phyloP scores from a whole-genome alignment of 73 alveolate species.

The Paramecium bursaria region DNA sequence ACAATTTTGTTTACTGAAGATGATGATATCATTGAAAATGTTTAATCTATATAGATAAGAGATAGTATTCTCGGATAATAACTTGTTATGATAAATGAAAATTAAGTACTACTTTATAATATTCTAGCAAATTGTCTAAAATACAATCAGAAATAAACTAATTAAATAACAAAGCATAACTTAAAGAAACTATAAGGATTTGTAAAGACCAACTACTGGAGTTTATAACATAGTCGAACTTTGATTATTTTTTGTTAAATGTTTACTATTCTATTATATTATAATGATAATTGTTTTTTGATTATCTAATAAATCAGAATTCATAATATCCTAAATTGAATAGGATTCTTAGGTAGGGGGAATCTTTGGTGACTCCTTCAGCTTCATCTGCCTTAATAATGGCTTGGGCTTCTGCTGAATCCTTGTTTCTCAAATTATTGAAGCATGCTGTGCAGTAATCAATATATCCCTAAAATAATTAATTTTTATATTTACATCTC shows the following conservation, averaged over 20 bases:
- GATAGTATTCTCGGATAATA: slow-evolving; percentile 32
- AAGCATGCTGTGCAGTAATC: slow-evolving; percentile 12
- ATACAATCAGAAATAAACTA: too few relatives aligned
- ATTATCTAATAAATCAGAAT: too few relatives aligned
- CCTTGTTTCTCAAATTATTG: background rate
- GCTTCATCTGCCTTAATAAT: background rate
- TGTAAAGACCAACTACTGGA: too few relatives aligned
- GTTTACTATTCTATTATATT: too few relatives aligned
- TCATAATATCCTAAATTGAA: slow-evolving; percentile 14
- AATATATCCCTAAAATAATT: slow-evolving; percentile 36
- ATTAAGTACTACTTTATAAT: background rate
- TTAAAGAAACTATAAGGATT: too few relatives aligned
- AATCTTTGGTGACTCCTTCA: slow-evolving; percentile 15
- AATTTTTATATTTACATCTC: background rate
- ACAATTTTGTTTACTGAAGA: slow-evolving; percentile 35
- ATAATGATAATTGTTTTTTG: too few relatives aligned
- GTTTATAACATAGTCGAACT: too few relatives aligned
- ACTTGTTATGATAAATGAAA: slow-evolving; percentile 19
- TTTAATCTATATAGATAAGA: slow-evolving; percentile 21
- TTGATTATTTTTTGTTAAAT: too few relatives aligned
- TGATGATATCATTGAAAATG: slow-evolving; percentile 32
- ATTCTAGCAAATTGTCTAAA: too few relatives aligned
- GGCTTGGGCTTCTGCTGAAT: slow-evolving; percentile 6
- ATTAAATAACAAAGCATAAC: too few relatives aligned
- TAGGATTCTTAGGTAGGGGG: background rate